phyloP scores from a whole-genome alignment of 2,329 filamentous ascomycete species.

The Malbranchea zuffiana region DNA sequence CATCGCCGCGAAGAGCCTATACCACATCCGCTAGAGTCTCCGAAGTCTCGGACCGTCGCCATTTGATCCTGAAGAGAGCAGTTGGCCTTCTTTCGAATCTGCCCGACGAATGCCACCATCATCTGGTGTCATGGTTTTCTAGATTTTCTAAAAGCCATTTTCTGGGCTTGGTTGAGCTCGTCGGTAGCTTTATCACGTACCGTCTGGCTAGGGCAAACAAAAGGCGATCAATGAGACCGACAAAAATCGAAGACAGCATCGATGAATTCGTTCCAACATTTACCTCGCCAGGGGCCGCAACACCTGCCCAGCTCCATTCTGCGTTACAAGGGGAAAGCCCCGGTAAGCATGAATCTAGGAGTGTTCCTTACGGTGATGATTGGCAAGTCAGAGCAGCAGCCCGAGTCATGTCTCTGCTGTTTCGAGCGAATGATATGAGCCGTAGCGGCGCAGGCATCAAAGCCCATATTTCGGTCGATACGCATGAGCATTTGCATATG shows the following conservation, averaged over 20 bases:
- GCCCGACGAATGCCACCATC: slow-evolving; percentile 62
- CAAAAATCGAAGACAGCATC: slow-evolving; percentile 45
- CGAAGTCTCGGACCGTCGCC: slow-evolving; percentile 54
- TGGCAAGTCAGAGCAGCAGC: slow-evolving; percentile 82
- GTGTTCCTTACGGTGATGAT: slow-evolving; percentile 62
- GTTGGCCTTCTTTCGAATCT: slow-evolving; percentile 69
- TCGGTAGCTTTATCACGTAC: slow-evolving; percentile 70
- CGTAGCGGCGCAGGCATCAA: slow-evolving; percentile 22
- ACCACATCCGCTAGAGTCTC: slow-evolving; percentile 19
- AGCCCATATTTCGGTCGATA: slow-evolving; percentile 22
- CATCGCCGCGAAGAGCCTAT: slow-evolving; percentile 15
- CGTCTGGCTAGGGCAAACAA: slow-evolving; percentile 61
- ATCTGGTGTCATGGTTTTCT: slow-evolving; percentile 68
- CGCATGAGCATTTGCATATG: slow-evolving; percentile 42
- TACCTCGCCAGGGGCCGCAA: slow-evolving; percentile 51
- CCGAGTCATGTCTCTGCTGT: slow-evolving; percentile 67
- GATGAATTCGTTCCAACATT: slow-evolving; percentile 64
- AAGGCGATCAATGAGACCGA: slow-evolving; percentile 49
- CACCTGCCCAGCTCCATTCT: slow-evolving; percentile 62
- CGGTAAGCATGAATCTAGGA: slow-evolving; percentile 39
- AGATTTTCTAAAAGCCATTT: slow-evolving; percentile 58
- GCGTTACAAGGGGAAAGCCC: slow-evolving; percentile 48
- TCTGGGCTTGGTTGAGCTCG: slow-evolving; percentile 61
- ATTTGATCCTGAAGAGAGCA: slow-evolving; percentile 74
- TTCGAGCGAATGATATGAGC: slow-evolving; percentile 62